Base-by-base conservation (phyloP, 1,284 basidiomycete species). In the Omphalotus olearius region DNA sequence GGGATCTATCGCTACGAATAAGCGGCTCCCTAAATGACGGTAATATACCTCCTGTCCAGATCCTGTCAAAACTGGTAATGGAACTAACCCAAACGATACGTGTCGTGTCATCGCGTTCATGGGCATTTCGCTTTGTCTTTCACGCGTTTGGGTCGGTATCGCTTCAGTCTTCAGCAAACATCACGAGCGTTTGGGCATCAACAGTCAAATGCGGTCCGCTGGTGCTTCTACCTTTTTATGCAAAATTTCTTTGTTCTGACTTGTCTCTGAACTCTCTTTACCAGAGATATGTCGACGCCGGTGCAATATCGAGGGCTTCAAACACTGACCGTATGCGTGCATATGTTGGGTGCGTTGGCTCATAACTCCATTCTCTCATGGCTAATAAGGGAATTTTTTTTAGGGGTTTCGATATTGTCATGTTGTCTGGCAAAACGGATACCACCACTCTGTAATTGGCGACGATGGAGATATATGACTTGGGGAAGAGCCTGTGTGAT, bases 401-500 rank as follows among this genome's bases (percentile, higher is more conserved):
- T 20, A 54, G 52, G 52, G 30, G 38, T 45, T 16, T 47, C 53
- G 16, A 23, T 46, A 5, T 44, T 54, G 18, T 50, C 53, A n/a
- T 54, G 43, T 35, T 54, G 53, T 47, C 20, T 54, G 25, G 51
- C 53, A 13, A 49, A 36, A 4, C 49, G 53, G 10, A 36, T 51
- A 17, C 53, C 53, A 20, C 40, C 40, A 7, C 26, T 50, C 6
- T 47, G 36, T 26, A 41, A 39, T 25, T 51, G 48, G 48, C 46
- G 43, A 41, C 48, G 38, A 14, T 54, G 53, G 53, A 54, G 33
- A 23, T 38, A 51, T 51, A 28, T 54, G 33, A 51, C 48, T 17
- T 54, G 53, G 53, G 49, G 53, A 14, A 45, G 53, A 40, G 14
- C 36, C 11, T 54, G 53, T 33, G 49, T 54, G 6, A 35, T 54